phyloP scores from a whole-genome alignment of 2,329 filamentous ascomycete species.

The Tolypocladium paradoxum region DNA sequence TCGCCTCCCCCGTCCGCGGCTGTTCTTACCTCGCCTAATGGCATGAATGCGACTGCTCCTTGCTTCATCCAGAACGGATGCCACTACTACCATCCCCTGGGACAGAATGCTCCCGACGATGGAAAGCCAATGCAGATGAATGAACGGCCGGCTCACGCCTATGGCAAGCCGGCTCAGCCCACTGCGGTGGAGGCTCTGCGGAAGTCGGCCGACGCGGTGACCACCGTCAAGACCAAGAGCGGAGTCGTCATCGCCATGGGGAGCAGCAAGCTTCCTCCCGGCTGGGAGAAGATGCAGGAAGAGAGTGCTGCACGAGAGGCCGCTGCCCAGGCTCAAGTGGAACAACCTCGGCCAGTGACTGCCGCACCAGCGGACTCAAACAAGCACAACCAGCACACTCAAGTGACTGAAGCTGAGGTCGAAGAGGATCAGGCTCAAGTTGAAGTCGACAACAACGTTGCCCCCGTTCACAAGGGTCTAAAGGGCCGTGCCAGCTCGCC shows the following conservation, averaged over 20 bases:
- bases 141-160: not conserved
- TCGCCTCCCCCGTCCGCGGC: slow-evolving; percentile 10
- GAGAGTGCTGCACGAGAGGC: not conserved
- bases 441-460: not conserved
- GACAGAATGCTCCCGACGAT: not conserved
- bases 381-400: no score
- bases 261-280: slow-evolving; percentile 2
- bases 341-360: not conserved
- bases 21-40: slow-evolving; percentile 9
- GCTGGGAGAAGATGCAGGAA: not conserved
- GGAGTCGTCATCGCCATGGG: slow-evolving; percentile 10
- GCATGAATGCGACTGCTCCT: slow-evolving; percentile 9
- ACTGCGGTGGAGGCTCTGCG: slow-evolving; percentile 12
- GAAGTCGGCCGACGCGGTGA: slow-evolving; percentile 16
- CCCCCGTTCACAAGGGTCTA: not conserved
- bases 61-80: slow-evolving; percentile 9
- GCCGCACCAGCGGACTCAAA: not conserved
- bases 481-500: not conserved
- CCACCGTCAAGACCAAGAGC: not conserved
- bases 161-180: not conserved
- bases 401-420: not conserved
- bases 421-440: no score
- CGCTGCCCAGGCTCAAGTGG: not conserved
- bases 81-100: slow-evolving; percentile 14
- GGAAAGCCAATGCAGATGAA: not conserved